A percentile compares a stretch with the other conserved stretches of the same genome.
phyloP scores from a whole-genome alignment of 1,139 yeast species.

The Yarrowia galli region DNA sequence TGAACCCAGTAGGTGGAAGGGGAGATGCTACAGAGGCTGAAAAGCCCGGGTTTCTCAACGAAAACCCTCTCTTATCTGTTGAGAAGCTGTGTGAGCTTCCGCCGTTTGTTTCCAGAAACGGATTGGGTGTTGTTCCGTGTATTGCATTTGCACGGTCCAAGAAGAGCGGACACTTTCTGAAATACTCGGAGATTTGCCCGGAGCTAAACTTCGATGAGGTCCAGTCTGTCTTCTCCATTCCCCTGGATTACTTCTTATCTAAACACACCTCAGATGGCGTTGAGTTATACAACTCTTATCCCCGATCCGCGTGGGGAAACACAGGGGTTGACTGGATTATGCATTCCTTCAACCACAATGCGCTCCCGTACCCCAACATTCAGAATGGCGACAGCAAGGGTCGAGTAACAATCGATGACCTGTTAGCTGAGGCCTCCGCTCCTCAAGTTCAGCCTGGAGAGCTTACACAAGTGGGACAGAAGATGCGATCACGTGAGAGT shows the following conservation, averaged over 20 bases:
- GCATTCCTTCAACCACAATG: conserved; percentile 33
- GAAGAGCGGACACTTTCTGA: conserved; percentile 1
- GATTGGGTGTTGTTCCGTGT: conserved; percentile 27
- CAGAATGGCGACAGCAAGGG: conserved; percentile 18
- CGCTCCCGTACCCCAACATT: conserved; percentile 16
- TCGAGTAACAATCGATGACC: conserved; percentile 20
- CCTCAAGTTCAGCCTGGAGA: conserved; percentile 27
- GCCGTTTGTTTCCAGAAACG: conserved; percentile 31
- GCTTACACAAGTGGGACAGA: conserved; percentile 5
- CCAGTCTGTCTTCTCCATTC: conserved; percentile 31
- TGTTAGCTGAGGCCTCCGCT: conserved; percentile 14
- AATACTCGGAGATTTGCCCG: conserved; percentile 27
- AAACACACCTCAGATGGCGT: conserved; percentile 5
- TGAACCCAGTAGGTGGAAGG: conserved; percentile 5
- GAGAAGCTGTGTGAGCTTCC: conserved; percentile 31
- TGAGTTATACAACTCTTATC: conserved; percentile 10
- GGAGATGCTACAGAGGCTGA: neutral
- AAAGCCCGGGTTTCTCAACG: neutral
- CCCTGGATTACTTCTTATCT: conserved; percentile 8
- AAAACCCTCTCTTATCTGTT: conserved; percentile 3
- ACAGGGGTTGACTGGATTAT: conserved; percentile 35
- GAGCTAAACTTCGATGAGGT: conserved; percentile 27
- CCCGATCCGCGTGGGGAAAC: conserved; percentile 25
- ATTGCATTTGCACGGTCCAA: conserved; percentile 27
- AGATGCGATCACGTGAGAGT: neutral